These are phyloP conservation scores for Lotmaria passim DNA, from an alignment of 208 protist species.

Conservation along the genomic window DNA sequence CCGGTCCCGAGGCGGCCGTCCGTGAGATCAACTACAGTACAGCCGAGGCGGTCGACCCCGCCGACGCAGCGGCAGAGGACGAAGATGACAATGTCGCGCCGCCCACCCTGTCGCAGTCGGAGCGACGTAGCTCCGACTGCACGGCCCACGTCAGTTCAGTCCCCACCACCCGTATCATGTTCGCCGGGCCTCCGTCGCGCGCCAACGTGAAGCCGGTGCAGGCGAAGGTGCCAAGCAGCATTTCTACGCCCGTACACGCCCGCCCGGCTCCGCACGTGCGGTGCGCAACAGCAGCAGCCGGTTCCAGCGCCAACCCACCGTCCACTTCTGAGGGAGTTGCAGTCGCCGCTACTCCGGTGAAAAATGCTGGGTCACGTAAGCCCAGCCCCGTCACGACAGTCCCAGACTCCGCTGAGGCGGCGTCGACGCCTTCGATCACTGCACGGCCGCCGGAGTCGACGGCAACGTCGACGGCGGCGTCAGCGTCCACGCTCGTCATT, in stretches of 20 bases:
- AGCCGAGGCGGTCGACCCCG: constrained; percentile 18
- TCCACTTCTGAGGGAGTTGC: not conserved
- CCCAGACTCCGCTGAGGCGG: not conserved
- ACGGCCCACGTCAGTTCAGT: not conserved
- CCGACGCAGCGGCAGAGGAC: constrained; percentile 13
- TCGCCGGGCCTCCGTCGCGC: constrained; percentile 12
- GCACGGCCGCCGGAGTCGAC: not conserved
- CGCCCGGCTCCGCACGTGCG: not conserved
- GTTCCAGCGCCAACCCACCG: not conserved
- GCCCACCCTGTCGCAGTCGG: constrained; percentile 3
- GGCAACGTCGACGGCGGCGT: not conserved
- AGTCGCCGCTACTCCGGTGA: not conserved
- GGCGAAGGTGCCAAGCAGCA: constrained; percentile 27
- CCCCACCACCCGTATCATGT: constrained; percentile 2
- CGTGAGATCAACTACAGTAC: constrained; percentile 32
- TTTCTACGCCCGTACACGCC: not conserved
- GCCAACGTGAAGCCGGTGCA: constrained; percentile 9
- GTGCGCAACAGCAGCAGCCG: not conserved
- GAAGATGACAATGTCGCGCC: constrained; percentile 16
- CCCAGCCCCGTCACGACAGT: not conserved
- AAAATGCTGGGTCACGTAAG: not conserved
- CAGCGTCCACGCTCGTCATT: constrained; percentile 5
- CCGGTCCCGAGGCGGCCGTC: constrained; percentile 24
- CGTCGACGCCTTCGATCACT: not conserved
- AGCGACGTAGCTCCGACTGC: not conserved